A percentile compares a stretch with the other conserved stretches of the same genome.
Evolutionary conservation across 352 stramenopile genomes (phyloP).

Genomic region (Phytophthora hibernalis): DNA sequence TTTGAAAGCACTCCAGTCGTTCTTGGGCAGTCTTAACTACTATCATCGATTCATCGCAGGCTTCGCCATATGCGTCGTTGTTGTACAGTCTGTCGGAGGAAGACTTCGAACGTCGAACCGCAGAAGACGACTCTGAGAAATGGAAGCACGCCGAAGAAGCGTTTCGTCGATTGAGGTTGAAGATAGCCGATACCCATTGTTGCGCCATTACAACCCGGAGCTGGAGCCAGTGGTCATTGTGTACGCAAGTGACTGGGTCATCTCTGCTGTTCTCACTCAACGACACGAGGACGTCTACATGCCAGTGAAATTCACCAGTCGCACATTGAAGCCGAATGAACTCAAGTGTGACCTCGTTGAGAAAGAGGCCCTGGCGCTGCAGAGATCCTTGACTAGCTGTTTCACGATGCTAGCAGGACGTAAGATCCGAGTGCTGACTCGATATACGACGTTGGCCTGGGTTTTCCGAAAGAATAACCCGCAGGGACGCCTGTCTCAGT

Average conservation of each 20-base stretch:
- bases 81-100: neutral
- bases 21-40: constrained; percentile 27
- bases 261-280: constrained; percentile 16
- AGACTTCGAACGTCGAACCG: neutral
- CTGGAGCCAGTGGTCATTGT: constrained; percentile 9
- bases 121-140: neutral
- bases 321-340: constrained; percentile 25
- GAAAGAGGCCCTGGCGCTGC: no score
- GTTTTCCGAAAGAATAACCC: constrained; percentile 1
- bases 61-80: constrained; percentile 12
- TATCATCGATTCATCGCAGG: constrained; percentile 22
- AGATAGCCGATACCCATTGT: constrained; percentile 15
- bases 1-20: constrained; percentile 25
- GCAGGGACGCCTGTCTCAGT: constrained; percentile 1
- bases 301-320: constrained; percentile 19
- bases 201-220: constrained; percentile 21
- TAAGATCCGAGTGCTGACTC: constrained; percentile 4
- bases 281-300: constrained; percentile 13
- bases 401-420: constrained; percentile 15
- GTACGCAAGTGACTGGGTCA: constrained; percentile 23
- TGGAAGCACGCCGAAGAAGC: neutral
- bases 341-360: constrained; percentile 13
- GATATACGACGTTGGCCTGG: constrained; percentile 9
- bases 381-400: constrained; percentile 6
- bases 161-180: constrained; percentile 5